Evolutionary conservation across 306 rosid genomes (phyloP), one percentile per base, ranked within the genome.

Genomic region (Dalbergia oliveri): DNA sequence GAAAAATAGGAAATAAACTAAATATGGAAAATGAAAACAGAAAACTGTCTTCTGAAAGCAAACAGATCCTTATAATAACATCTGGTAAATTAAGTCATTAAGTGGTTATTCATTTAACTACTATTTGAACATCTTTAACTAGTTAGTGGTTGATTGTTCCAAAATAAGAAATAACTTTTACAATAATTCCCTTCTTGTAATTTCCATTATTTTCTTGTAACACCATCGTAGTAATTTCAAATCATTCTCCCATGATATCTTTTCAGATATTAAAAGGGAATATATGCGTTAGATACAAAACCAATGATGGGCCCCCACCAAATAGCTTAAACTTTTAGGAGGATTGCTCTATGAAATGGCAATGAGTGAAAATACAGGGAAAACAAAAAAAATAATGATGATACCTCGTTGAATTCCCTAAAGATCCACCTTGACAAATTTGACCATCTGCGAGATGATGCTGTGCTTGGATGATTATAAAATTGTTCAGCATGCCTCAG

Each of bases 381-480:
- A 79, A 74, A 58, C 11, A 19, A 66, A 5, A 54, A 26, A 69
- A 68, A 73, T 1, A 71, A 69, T 14, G 31, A 15, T 3, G 35
- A 39, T 91, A 93, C 99, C 99, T 95, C 98, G 7, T 95, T 95
- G 82, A 82, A 95, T 82, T 95, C 97, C 89, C 99, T 88, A 69
- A 95, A 90, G 59, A 91, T 88, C 98, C 99, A 93, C 85, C 81
- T 91, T 49, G 99, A 93, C 86, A 95, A 86, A 82, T 90, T 93
- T 77, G 98, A 95, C 98, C 99, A 95, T 86, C 98, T 95, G 81
- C 89, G 88, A 81, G 94, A 95, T 44, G 94, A 91, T 58, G 96
- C 97, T 0, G 90, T 89, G 85, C 94, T 91, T 65, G 99, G 99
- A 74, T 95, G 97, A 63, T 95, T 90, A 84, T 93, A 95, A 72